Base-by-base conservation (phyloP, 140 eudicot species). In the Bidens hawaiensis region DNA sequence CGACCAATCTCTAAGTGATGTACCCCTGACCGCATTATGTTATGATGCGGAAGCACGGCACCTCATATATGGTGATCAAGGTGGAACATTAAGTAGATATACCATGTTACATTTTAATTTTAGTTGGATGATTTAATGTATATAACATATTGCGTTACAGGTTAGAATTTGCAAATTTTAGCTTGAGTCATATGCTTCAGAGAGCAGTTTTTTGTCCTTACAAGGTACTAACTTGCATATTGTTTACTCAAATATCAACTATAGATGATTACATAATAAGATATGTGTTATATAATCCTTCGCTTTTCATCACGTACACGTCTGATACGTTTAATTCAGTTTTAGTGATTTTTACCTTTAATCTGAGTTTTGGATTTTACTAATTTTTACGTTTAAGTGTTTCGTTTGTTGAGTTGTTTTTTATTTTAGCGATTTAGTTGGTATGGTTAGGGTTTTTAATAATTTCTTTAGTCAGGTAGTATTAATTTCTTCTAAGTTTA, bases 31-130 rank as follows among this genome's bases (percentile, higher is more conserved):
- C 47, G 85, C 95, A 6, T 62, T 93, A 63, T 72, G 81, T 64
- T 82, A 76, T 45, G 75, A 66, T 70, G 64, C 64, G 59, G 82
- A 88, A 64, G 64, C 84, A 51, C 83, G 81, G 41, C 64, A 79
- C 16, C 95, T 93, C 34, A 56, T 93, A 69, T 85, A 96, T 70
- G 96, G 99, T 67, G 99, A 93, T 75, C 90, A 88, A 83, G 79
- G 73, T 79, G 99, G 99, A 73, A 85, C 55, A 53, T 95, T 93
- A 61, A 78, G 70, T 50, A 38, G 63, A 54, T 42, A 33, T 62
- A 69, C 22, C 3, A 17, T 27, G 26, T 8, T 69, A 61, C 11
- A 28, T 45, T 52, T n/a, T 31, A 16, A 3, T 45, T 34, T 47
- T n/a, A 49, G 15, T 42, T 33, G 4, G 26, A 51, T 75, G 42